These are phyloP conservation scores for Candida maris DNA, from an alignment of 805 yeast genomes.

Conservation along the genomic window DNA sequence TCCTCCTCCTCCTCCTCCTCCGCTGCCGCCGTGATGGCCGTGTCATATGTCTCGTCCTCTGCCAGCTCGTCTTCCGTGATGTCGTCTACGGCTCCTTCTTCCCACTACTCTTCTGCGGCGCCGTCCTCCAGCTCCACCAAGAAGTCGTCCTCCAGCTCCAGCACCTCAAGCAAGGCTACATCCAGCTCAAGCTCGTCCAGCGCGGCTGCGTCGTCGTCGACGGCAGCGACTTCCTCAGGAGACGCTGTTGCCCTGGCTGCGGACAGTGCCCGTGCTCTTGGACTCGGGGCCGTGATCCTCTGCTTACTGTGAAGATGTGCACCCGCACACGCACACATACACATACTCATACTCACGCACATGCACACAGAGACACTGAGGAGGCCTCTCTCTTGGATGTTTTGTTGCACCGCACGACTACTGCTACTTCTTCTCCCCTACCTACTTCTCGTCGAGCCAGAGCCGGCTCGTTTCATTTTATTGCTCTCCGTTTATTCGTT, in stretches of 20 bases:
- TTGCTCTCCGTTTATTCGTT: too few relatives aligned
- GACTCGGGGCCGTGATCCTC: neutral
- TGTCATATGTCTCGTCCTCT: slow-evolving; percentile 19
- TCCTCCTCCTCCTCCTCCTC: slow-evolving; percentile 28
- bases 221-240: neutral
- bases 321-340: too few relatives aligned
- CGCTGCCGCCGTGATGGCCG: slow-evolving; percentile 7
- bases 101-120: slow-evolving; percentile 14
- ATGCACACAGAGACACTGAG: too few relatives aligned
- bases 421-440: too few relatives aligned
- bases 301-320: neutral
- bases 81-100: slow-evolving; percentile 16
- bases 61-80: slow-evolving; percentile 9
- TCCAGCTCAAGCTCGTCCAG: slow-evolving; percentile 24
- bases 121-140: slow-evolving; percentile 17
- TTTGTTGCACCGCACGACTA: too few relatives aligned
- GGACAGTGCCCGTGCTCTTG: neutral
- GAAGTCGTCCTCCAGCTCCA: slow-evolving; percentile 10
- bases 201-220: slow-evolving; percentile 16
- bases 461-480: too few relatives aligned
- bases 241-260: neutral
- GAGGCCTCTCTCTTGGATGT: too few relatives aligned
- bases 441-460: too few relatives aligned
- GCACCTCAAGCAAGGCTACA: slow-evolving; percentile 23
- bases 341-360: too few relatives aligned